Percentiles rank a stretch among this genome's conserved stretches.
Evolutionary conservation across 2,329 filamentous ascomycete genomes (phyloP).

Genomic region (Trichophyton simii): DNA sequence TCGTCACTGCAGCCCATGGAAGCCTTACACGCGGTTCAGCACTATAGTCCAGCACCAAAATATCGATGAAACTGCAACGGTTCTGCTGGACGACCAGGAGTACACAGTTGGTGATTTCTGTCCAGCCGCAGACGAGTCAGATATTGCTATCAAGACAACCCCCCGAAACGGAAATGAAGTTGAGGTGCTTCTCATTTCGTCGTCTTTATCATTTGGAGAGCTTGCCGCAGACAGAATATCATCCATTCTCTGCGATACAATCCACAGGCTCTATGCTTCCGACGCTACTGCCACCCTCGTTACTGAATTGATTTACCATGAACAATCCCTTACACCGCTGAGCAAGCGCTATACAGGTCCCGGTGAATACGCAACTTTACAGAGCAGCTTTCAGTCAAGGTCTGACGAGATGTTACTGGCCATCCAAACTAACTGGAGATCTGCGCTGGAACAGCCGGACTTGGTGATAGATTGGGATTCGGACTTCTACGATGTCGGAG

Average conservation of each 20-base stretch:
- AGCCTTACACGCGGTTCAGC: constrained; percentile 28
- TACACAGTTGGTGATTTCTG: constrained; percentile 24
- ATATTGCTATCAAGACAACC: neutral
- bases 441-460: neutral
- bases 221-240: neutral
- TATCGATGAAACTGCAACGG: constrained; percentile 23
- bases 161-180: neutral
- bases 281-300: neutral
- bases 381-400: neutral
- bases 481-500: neutral
- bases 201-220: neutral
- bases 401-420: neutral
- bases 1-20: constrained; percentile 28
- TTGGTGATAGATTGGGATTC: neutral
- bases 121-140: constrained; percentile 1
- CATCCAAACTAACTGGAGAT: neutral
- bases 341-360: neutral
- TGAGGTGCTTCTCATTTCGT: constrained; percentile 1
- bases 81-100: constrained; percentile 25
- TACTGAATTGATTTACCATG: neutral
- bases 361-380: neutral
- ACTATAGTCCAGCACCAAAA: constrained; percentile 30
- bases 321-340: neutral
- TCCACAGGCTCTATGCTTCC: neutral
- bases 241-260: neutral